These are phyloP conservation scores for Colletotrichum orbiculare DNA, from an alignment of 2,329 filamentous ascomycete genomes.

Conservation along the genomic window DNA sequence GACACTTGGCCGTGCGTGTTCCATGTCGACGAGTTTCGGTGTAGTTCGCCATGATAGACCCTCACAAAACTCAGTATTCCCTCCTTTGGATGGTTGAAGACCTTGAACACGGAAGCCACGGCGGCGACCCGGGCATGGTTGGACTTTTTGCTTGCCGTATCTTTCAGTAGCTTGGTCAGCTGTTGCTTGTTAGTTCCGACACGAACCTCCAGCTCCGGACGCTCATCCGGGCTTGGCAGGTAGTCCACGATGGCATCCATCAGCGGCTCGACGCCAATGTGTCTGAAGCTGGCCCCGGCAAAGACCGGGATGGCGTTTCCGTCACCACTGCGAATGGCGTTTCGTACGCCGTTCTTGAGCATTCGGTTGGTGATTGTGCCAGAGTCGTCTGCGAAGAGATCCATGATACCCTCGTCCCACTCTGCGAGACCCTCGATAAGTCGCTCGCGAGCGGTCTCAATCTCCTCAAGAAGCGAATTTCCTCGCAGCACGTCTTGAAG, in stretches of 20 bases:
- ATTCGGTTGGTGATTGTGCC: constrained; percentile 76
- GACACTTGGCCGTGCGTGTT: constrained; percentile 86
- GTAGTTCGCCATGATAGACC: constrained; percentile 86
- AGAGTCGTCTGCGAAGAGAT: constrained; percentile 82
- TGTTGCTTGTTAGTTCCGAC: constrained; percentile 68
- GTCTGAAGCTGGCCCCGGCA: constrained; percentile 90
- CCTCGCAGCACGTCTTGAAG: constrained; percentile 50
- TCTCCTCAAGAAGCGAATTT: constrained; percentile 70
- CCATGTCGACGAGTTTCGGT: constrained; percentile 80
- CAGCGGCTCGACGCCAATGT: constrained; percentile 92
- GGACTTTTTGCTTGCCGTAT: constrained; percentile 42
- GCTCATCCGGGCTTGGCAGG: constrained; percentile 83
- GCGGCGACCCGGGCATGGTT: constrained; percentile 52
- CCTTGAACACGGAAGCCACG: constrained; percentile 87
- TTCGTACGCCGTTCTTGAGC: constrained; percentile 79
- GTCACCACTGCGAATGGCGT: constrained; percentile 73
- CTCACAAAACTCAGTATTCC: constrained; percentile 92
- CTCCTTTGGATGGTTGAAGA: constrained; percentile 86
- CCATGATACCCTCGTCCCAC: constrained; percentile 86
- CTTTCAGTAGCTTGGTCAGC: constrained; percentile 46
- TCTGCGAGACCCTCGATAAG: constrained; percentile 89
- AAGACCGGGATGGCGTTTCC: constrained; percentile 87
- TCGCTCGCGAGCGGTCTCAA: constrained; percentile 79
- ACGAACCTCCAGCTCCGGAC: constrained; percentile 82
- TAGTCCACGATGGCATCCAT: constrained; percentile 90